Evolutionary conservation across 352 stramenopile genomes (phyloP).

Genomic region (Phytopythium boreale): DNA sequence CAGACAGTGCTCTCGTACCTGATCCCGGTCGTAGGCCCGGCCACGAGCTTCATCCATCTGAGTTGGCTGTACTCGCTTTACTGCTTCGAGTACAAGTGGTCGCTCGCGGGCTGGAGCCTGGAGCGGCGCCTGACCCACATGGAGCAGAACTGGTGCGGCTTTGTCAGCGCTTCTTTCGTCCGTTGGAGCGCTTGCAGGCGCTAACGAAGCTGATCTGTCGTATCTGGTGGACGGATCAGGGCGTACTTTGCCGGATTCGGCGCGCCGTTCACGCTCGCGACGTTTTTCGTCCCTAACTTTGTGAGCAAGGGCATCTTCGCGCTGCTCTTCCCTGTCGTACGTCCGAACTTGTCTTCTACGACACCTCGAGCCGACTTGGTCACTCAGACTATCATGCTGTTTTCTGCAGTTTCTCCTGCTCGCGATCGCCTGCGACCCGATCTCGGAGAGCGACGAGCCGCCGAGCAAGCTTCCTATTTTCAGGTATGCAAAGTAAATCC

Average conservation of each 20-base stretch:
- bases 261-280: slow-evolving; percentile 83
- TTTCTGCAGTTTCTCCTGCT: slow-evolving; percentile 70
- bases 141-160: slow-evolving; percentile 75
- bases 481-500: slow-evolving; percentile 25
- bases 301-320: slow-evolving; percentile 89
- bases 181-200: background rate
- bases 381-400: background rate
- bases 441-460: slow-evolving; percentile 43
- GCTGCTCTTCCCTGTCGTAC: slow-evolving; percentile 81
- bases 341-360: slow-evolving; percentile 1
- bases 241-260: slow-evolving; percentile 87
- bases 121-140: slow-evolving; percentile 73
- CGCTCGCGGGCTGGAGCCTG: slow-evolving; percentile 80
- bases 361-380: background rate
- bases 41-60: slow-evolving; percentile 79
- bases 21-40: slow-evolving; percentile 68
- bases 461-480: slow-evolving; percentile 72
- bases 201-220: background rate
- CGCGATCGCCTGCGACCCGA: slow-evolving; percentile 74
- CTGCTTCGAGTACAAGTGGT: slow-evolving; percentile 91
- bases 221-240: slow-evolving; percentile 17
- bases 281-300: slow-evolving; percentile 89
- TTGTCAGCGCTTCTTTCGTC: background rate
- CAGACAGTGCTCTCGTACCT: slow-evolving; percentile 85
- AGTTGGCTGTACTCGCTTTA: slow-evolving; percentile 90